Evolutionary conservation across 495 filamentous ascomycete species (phyloP), one percentile per base, ranked within the genome.

Genomic region (Aspergillus saccharolyticus): DNA sequence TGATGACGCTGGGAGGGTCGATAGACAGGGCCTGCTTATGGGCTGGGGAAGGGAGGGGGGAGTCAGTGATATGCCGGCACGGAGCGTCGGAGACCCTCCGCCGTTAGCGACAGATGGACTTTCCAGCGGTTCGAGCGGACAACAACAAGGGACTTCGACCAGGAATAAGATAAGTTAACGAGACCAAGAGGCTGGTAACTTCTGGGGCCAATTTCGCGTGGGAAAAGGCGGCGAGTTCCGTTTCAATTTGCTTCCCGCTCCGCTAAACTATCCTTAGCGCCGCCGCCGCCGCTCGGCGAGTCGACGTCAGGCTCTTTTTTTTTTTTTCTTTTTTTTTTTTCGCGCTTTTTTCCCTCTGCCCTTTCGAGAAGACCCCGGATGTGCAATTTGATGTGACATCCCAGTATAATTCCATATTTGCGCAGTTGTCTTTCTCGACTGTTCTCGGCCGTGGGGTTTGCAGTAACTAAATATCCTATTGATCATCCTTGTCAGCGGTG

Each of bases 161-260:
- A 52, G 49, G 48, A 50, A 28, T 28, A 28, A n/a, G n/a, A n/a
- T n/a, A n/a, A n/a, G n/a, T n/a, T n/a, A n/a, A 54, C 14, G 46
- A 52, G 61, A 60, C 65, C 58, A 62, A 56, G 63, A 59, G 60
- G 58, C 58, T 60, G 65, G 61, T 63, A 66, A 55, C 60, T 62
- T 58, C 58, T 62, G 64, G 64, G 60, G 60, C 58, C 42, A 14
- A 51, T 61, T 62, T 60, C 51, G 60, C 55, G 58, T 63, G 56
- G 59, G 54, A 61, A 59, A 57, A 42, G 58, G 53, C 43, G 63
- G 63, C 57, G 55, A 56, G 42, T 54, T 63, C 52, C n/a, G n/a
- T 5, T 39, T 12, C 12, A 8, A 39, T 55, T 58, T 58, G 52
- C 46, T 59, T 54, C 55, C 57, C 48, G 54, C 49, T 57, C 58